A percentile compares a stretch with the other conserved stretches of the same genome.
Conservation (phyloP, 1,284 basidiomycete genomes). For the Melanopsichium pennsylvanicum region DNA sequence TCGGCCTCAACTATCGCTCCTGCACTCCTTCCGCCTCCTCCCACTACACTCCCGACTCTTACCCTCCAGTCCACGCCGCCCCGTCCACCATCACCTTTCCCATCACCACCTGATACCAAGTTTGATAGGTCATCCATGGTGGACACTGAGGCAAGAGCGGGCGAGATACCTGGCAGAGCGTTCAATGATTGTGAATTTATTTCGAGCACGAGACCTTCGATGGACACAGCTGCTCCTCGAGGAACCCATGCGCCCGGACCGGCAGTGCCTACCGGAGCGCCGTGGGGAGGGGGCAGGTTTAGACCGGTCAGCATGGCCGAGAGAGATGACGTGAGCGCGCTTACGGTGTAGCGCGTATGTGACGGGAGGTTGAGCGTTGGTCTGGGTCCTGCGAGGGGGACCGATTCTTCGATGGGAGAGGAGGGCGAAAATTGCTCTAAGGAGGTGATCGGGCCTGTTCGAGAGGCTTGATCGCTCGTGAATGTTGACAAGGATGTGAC, state of each 20-base stretch:
- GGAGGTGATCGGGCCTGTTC: too few relatives aligned
- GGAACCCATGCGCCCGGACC: slow-evolving; percentile 59
- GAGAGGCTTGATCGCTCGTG: too few relatives aligned
- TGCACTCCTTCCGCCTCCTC: slow-evolving; percentile 43
- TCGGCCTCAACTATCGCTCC: slow-evolving; percentile 48
- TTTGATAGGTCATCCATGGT: slow-evolving; percentile 3
- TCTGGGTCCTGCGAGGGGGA: slow-evolving; percentile 11
- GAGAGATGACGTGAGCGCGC: slow-evolving; percentile 40
- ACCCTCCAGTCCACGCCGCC: slow-evolving; percentile 39
- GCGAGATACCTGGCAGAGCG: slow-evolving; percentile 28
- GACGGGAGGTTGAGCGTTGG: slow-evolving; percentile 31
- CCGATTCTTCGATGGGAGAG: too few relatives aligned
- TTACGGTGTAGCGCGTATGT: slow-evolving; percentile 43
- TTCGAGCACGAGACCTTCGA: slow-evolving; percentile 52
- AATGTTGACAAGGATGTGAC: too few relatives aligned
- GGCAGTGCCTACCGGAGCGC: slow-evolving; percentile 48
- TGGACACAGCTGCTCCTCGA: slow-evolving; percentile 47
- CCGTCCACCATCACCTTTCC: background rate
- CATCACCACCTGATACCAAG: background rate
- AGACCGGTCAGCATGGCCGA: slow-evolving; percentile 35
- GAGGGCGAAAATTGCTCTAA: too few relatives aligned
- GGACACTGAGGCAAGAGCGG: slow-evolving; percentile 19
- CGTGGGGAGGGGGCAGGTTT: slow-evolving; percentile 52
- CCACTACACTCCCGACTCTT: slow-evolving; percentile 44
- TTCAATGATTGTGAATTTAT: slow-evolving; percentile 37